Evolutionary conservation across 2,329 filamentous ascomycete species (phyloP).

Genomic region (Diaporthe helianthi): DNA sequence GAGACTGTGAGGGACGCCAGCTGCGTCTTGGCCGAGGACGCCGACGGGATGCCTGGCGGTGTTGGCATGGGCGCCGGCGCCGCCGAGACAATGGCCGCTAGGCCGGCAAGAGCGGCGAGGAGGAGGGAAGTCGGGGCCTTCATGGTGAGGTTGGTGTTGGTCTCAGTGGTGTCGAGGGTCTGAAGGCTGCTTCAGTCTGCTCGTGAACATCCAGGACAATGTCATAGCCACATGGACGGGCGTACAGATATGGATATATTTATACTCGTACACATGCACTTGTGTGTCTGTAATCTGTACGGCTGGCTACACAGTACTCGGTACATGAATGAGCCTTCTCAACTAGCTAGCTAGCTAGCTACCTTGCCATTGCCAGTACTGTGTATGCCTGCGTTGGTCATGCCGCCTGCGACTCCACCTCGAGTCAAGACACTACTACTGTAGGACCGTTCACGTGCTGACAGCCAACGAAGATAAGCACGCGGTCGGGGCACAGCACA

Average conservation of each 20-base stretch:
- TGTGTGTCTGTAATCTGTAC: background rate
- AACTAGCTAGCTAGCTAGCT: background rate
- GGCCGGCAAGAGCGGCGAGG: slow-evolving; percentile 36
- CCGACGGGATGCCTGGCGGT: slow-evolving; percentile 67
- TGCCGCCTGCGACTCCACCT: slow-evolving; percentile 16
- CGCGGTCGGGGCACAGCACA: slow-evolving; percentile 13
- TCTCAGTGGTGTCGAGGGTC: background rate
- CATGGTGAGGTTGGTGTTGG: slow-evolving; percentile 30
- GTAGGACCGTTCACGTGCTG: slow-evolving; percentile 5
- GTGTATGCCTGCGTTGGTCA: no score
- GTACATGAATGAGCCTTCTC: background rate
- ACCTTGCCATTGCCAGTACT: background rate
- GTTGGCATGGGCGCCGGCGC: slow-evolving; percentile 40
- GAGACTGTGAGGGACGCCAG: slow-evolving; percentile 66
- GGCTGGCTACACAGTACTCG: no score
- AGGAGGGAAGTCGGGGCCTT: slow-evolving; percentile 35
- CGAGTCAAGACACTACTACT: slow-evolving; percentile 17
- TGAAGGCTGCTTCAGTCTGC: background rate
- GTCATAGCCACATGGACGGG: background rate
- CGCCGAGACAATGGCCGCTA: slow-evolving; percentile 34
- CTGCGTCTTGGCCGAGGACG: slow-evolving; percentile 61
- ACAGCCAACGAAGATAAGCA: slow-evolving; percentile 28
- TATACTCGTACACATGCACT: background rate
- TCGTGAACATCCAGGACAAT: background rate
- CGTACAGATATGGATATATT: background rate